Evolutionary conservation across 2,329 filamentous ascomycete genomes (phyloP).

Genomic region (Shiraia bambusicola): DNA sequence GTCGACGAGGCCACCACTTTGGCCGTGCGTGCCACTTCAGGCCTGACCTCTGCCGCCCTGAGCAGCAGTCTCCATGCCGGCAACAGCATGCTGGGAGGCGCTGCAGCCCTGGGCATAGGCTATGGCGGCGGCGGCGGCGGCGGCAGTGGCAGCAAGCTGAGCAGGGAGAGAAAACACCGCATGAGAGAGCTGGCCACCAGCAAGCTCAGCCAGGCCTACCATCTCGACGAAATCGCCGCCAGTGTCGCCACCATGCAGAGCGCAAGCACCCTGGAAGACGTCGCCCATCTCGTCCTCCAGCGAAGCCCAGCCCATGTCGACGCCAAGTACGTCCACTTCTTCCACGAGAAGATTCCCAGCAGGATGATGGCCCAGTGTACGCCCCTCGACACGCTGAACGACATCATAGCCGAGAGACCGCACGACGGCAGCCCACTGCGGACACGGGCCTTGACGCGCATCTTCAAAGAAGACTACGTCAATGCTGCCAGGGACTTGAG

Average conservation of each 20-base stretch:
- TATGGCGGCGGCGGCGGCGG: conserved; percentile 57
- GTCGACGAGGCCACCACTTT: conserved; percentile 80
- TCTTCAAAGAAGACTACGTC: conserved; percentile 73
- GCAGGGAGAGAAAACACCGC: conserved; percentile 72
- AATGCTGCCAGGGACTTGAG: conserved; percentile 72
- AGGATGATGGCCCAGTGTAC: conserved; percentile 72
- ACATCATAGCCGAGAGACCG: conserved; percentile 66
- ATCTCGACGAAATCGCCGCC: conserved; percentile 78
- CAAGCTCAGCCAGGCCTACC: conserved; percentile 75
- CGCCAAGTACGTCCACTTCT: conserved; percentile 88
- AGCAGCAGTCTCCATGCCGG: conserved; percentile 56
- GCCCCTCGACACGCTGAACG: conserved; percentile 64
- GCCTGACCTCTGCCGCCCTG: conserved; percentile 66
- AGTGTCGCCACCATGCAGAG: conserved; percentile 84
- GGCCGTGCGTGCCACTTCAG: conserved; percentile 74
- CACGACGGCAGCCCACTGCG: conserved; percentile 67
- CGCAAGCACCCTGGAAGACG: conserved; percentile 73
- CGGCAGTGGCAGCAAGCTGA: conserved; percentile 64
- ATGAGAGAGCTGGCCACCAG: conserved; percentile 80
- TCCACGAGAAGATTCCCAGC: conserved; percentile 85
- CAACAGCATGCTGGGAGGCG: conserved; percentile 53
- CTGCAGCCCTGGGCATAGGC: conserved; percentile 59
- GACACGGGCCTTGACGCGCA: conserved; percentile 71
- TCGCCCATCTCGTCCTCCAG: conserved; percentile 71
- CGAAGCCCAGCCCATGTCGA: conserved; percentile 68